Base-by-base conservation (phyloP, 306 rosid genomes). In the Clitoria ternatea region DNA sequence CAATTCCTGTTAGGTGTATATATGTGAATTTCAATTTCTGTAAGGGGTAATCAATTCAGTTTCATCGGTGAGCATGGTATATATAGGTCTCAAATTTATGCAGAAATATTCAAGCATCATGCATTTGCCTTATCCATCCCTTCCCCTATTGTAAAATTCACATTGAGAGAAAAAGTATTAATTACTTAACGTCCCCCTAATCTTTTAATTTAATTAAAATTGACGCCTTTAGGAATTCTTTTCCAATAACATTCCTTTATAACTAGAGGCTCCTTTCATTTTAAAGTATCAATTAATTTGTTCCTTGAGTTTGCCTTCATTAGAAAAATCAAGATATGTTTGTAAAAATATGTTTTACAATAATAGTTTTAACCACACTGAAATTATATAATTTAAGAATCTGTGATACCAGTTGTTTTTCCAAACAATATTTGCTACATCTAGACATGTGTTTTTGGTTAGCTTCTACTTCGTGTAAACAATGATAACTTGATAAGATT, bases 41-140 rank as follows among this genome's bases (percentile, higher is more conserved):
- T n/a, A n/a, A n/a, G n/a, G n/a, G n/a, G n/a, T n/a, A n/a, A n/a
- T n/a, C n/a, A n/a, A n/a, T n/a, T n/a, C n/a, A n/a, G n/a, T n/a
- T n/a, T n/a, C n/a, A n/a, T n/a, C n/a, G n/a, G n/a, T n/a, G n/a
- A n/a, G n/a, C n/a, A n/a, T n/a, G n/a, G n/a, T n/a, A n/a, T n/a
- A n/a, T n/a, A n/a, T n/a, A n/a, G n/a, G 26, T 62, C 24, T 52
- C 8, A 24, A 33, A 11, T 35, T 15, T 17, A 45, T 76, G 26
- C 37, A 36, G 0, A 35, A 67, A 1, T 10, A n/a, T 44, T 45
- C 22, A 67, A 56, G 32, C 57, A 44, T 23, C 43, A 32, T 67
- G 30, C 61, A 14, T 52, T 67, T 48, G 49, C 36, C 62, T 60
- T 67, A 24, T 76, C 9, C 44, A 36, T 67, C 55, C 56, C 42